These are phyloP conservation scores for Leccinum huronense DNA, from an alignment of 1,284 basidiomycete genomes.

Conservation along the genomic window DNA sequence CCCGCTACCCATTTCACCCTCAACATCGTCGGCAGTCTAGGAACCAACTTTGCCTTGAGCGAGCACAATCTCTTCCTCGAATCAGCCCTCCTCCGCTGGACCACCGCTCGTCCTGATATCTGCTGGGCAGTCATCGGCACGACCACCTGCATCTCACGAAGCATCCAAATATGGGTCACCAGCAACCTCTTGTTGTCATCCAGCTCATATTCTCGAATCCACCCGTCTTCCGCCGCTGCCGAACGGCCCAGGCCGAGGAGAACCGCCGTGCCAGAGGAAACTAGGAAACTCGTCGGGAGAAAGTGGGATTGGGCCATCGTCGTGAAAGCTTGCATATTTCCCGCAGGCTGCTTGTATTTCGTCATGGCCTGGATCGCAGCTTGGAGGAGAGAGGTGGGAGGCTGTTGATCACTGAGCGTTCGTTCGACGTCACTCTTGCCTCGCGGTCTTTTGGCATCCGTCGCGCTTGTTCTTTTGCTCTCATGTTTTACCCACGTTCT, in stretches of 20 bases:
- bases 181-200: constrained; percentile 52
- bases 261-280: constrained; percentile 43
- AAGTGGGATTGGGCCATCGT: constrained; percentile 78
- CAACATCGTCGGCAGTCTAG: constrained; percentile 51
- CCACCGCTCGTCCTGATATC: constrained; percentile 55
- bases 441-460: constrained; percentile 5
- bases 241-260: constrained; percentile 30
- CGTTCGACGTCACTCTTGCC: constrained; percentile 1
- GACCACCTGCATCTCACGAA: constrained; percentile 71
- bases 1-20: constrained; percentile 81
- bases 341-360: constrained; percentile 68
- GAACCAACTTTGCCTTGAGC: constrained; percentile 23
- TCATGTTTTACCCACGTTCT: background rate
- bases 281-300: constrained; percentile 40
- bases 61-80: constrained; percentile 26
- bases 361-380: constrained; percentile 74
- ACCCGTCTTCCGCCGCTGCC: constrained; percentile 7
- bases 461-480: background rate
- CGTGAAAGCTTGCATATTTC: constrained; percentile 61
- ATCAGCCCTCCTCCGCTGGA: constrained; percentile 30
- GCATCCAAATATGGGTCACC: constrained; percentile 84
- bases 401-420: constrained; percentile 33
- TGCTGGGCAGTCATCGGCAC: constrained; percentile 82
- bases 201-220: constrained; percentile 7
- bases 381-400: constrained; percentile 42